A percentile compares a stretch with the other conserved stretches of the same genome.
phyloP scores from a whole-genome alignment of 257 asterid genomes.

The Gardenia jasminoides region DNA sequence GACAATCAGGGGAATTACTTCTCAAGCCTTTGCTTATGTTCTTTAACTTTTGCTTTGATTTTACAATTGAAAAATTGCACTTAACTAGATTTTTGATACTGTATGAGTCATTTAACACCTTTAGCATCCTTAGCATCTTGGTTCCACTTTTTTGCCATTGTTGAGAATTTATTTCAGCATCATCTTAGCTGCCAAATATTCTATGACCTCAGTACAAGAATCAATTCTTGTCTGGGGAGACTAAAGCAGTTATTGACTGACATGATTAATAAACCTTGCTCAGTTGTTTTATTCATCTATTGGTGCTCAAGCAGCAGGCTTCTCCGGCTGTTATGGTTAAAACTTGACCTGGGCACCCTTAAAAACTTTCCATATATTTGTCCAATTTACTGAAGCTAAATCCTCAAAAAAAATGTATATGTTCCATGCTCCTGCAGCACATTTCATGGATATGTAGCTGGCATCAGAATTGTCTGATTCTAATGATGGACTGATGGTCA shows the following conservation, averaged over 20 bases:
- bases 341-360: neutral
- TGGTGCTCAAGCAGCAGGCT: neutral
- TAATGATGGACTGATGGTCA: neutral
- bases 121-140: neutral
- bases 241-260: neutral
- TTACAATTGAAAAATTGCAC: neutral
- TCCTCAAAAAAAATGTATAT: neutral
- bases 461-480: neutral
- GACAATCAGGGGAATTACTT: neutral
- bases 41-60: neutral
- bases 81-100: neutral
- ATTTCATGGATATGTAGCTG: neutral
- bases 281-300: neutral
- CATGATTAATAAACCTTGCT: neutral
- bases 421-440: neutral
- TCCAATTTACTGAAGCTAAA: neutral
- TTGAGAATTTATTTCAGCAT: constrained; percentile 1
- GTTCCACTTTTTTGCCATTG: neutral
- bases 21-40: neutral
- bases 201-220: neutral
- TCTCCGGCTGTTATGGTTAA: no score
- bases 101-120: neutral
- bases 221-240: neutral
- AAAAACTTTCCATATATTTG: neutral
- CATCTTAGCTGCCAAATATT: neutral